Conservation (phyloP, 345 rosid species). For the Salix dunnii region DNA sequence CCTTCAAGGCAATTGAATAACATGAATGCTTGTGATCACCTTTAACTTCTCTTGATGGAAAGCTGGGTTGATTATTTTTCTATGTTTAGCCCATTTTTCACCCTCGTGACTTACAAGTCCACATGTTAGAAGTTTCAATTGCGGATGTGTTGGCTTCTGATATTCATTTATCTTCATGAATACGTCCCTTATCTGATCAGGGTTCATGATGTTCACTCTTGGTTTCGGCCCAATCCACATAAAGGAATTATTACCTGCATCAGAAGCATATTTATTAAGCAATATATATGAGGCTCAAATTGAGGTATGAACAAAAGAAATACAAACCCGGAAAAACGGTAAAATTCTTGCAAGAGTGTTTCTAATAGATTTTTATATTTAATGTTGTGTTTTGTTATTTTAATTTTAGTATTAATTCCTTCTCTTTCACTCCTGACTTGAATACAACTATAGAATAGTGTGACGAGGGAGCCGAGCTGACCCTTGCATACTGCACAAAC, state of each 20-base stretch:
- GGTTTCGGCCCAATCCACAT: slow-evolving; percentile 45
- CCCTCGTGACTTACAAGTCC: slow-evolving; percentile 38
- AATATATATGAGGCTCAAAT: neutral
- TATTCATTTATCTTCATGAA: slow-evolving; percentile 26
- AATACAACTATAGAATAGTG: too few species aligned
- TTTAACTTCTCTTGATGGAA: slow-evolving; percentile 16
- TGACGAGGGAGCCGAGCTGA: too few species aligned
- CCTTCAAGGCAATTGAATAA: neutral
- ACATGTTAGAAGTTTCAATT: slow-evolving; percentile 17
- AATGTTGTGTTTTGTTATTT: too few species aligned
- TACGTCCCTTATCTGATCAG: slow-evolving; percentile 40
- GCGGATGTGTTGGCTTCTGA: slow-evolving; percentile 21
- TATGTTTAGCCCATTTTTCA: slow-evolving; percentile 44
- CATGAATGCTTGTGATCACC: slow-evolving; percentile 20
- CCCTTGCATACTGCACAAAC: too few species aligned
- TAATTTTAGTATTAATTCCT: too few species aligned
- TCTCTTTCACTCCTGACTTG: too few species aligned
- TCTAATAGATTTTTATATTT: too few species aligned
- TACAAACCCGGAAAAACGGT: neutral
- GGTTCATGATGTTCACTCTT: slow-evolving; percentile 36
- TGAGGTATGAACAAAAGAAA: too few species aligned
- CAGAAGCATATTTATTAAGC: neutral
- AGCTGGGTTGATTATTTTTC: slow-evolving; percentile 29
- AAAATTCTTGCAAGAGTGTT: too few species aligned
- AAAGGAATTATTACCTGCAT: slow-evolving; percentile 39